Conservation (phyloP, 139 green algal genomes). For the Micromonas commoda region DNA sequence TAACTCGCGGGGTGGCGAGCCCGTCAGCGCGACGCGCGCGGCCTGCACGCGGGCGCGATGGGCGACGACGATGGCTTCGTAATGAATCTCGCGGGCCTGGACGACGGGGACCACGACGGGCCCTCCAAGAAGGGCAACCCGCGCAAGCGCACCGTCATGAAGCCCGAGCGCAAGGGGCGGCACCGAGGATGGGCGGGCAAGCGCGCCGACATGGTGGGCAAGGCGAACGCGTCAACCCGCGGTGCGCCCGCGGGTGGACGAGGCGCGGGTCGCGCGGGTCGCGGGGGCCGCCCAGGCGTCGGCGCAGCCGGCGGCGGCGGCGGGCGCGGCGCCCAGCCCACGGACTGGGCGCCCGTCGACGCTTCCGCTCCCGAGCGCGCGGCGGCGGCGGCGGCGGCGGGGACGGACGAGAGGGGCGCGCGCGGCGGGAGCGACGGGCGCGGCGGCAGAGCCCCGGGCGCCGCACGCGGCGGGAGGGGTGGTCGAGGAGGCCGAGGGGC, state of each 20-base stretch:
- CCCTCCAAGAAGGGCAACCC: neutral
- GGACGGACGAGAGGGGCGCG: neutral
- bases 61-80: neutral
- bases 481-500: neutral
- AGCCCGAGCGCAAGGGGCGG: neutral
- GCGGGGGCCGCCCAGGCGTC: neutral
- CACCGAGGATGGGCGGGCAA: neutral
- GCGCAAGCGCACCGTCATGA: slow-evolving; percentile 5
- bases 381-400: slow-evolving; percentile 4
- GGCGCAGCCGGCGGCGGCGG: too few relatives aligned
- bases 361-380: too few relatives aligned
- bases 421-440: neutral
- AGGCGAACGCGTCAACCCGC: neutral
- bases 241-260: neutral
- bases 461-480: neutral
- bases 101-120: neutral
- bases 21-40: neutral
- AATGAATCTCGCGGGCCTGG: slow-evolving; percentile 4
- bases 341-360: too few relatives aligned
- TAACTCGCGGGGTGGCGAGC: neutral
- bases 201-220: neutral
- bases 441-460: neutral
- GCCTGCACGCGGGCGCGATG: neutral
- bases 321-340: too few relatives aligned
- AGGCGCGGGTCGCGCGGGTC: too few relatives aligned